A percentile compares a stretch with the other conserved stretches of the same genome.
Evolutionary conservation across 805 yeast genomes (phyloP).

Genomic region (Sugiyamaella americana): DNA sequence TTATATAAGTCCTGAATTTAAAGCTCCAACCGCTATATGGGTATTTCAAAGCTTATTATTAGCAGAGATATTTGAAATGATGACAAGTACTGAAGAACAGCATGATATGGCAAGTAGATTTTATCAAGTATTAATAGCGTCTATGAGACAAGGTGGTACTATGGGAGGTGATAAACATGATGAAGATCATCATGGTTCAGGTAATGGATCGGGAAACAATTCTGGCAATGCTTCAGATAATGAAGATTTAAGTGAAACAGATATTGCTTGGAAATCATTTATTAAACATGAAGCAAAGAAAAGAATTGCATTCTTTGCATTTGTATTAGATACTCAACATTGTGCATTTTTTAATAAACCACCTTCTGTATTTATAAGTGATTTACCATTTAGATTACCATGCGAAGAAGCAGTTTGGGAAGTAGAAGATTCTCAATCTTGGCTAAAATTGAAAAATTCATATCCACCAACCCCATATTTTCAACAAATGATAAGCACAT

Average conservation of each 20-base stretch:
- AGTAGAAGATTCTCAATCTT: constrained; percentile 21
- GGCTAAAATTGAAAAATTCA: constrained; percentile 11
- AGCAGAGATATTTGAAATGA: constrained; percentile 72
- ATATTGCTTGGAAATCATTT: constrained; percentile 18
- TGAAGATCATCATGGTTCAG: not conserved
- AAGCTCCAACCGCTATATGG: constrained; percentile 72
- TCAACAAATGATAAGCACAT: constrained; percentile 15
- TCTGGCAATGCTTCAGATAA: constrained; percentile 1
- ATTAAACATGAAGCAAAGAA: constrained; percentile 55
- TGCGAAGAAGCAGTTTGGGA: constrained; percentile 62
- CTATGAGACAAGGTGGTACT: constrained; percentile 20
- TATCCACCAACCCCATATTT: constrained; percentile 20
- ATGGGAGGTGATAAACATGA: constrained; percentile 8
- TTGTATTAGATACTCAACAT: constrained; percentile 73
- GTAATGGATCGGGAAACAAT: not conserved
- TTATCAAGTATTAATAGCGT: constrained; percentile 22
- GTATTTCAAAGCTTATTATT: constrained; percentile 66
- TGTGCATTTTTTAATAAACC: constrained; percentile 75
- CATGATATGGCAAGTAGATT: constrained; percentile 24
- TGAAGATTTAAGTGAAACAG: constrained; percentile 6
- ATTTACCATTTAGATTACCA: constrained; percentile 52
- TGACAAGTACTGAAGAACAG: constrained; percentile 23
- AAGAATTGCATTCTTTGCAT: constrained; percentile 73
- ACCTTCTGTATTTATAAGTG: constrained; percentile 50
- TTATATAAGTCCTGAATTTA: constrained; percentile 63